Conservation (phyloP, 2,329 filamentous ascomycete species). For the Cladorrhinum sp. region DNA sequence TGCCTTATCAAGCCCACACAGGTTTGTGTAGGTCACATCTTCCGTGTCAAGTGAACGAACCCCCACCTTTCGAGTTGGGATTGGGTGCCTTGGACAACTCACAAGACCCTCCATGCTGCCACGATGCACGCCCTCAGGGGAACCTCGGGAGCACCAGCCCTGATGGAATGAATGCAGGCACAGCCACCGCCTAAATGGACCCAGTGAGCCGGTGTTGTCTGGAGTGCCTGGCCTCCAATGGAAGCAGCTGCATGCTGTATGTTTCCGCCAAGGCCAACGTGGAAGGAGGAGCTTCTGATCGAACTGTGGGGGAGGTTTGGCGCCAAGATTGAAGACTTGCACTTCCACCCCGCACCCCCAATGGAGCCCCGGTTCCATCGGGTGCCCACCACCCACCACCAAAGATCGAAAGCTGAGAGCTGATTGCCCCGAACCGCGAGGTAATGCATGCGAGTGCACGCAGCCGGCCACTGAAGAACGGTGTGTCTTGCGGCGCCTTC, state of each 20-base stretch:
- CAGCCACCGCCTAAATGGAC: neutral
- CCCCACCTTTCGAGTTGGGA: neutral
- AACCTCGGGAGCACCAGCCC: neutral
- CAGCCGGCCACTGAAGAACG: no score
- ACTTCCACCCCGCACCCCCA: neutral
- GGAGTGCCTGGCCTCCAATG: neutral
- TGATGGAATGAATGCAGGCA: neutral
- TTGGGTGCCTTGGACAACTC: neutral
- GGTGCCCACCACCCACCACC: neutral
- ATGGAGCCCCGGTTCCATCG: neutral
- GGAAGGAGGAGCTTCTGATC: neutral
- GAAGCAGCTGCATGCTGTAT: neutral
- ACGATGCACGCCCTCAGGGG: neutral
- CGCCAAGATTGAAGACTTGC: neutral
- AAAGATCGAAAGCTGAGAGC: neutral
- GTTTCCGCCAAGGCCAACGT: neutral
- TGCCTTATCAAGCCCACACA: no score
- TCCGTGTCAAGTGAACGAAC: neutral
- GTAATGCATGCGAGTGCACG: neutral
- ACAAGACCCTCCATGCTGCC: neutral
- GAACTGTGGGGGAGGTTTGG: neutral
- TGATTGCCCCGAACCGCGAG: conserved; percentile 10
- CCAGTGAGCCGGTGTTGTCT: neutral
- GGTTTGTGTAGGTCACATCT: neutral
- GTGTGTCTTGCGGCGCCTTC: neutral